phyloP scores from a whole-genome alignment of 768 basidiomycete genomes.

The Termitomyces sp. region DNA sequence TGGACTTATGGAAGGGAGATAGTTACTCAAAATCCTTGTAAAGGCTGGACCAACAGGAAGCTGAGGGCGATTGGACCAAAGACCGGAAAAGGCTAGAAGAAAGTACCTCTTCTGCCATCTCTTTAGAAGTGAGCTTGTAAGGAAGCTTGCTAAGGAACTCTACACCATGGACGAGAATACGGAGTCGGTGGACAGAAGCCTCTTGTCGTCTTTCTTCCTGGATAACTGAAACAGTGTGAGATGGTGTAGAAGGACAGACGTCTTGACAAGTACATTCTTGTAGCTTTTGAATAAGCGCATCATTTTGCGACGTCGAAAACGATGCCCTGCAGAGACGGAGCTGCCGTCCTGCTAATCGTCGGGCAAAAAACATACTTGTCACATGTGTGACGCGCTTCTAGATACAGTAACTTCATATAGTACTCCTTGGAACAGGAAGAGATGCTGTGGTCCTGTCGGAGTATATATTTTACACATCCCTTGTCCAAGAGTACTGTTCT shows the following conservation, averaged over 20 bases:
- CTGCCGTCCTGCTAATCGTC: not conserved
- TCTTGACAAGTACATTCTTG: not conserved
- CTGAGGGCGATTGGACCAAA: conserved; percentile 18
- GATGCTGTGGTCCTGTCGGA: too few species aligned
- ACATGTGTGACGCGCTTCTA: not conserved
- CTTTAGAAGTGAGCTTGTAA: conserved; percentile 1
- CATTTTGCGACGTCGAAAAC: not conserved
- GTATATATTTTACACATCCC: not conserved
- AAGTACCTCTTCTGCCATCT: not conserved
- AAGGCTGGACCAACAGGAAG: not conserved
- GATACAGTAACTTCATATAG: too few species aligned
- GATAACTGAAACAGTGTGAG: not conserved
- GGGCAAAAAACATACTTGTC: not conserved
- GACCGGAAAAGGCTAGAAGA: not conserved
- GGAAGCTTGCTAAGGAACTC: not conserved
- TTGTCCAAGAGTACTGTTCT: not conserved
- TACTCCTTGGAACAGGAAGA: too few species aligned
- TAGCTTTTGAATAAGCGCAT: not conserved
- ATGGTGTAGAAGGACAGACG: not conserved
- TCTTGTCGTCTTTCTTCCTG: not conserved
- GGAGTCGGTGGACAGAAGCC: not conserved
- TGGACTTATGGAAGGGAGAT: not conserved
- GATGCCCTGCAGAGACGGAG: not conserved
- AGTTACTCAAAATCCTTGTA: not conserved
- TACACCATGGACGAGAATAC: not conserved